Evolutionary conservation across 164 flowering plant genomes (phyloP), one percentile per base, ranked within the genome.

Genomic region (Magnolia kwangsiensis): DNA sequence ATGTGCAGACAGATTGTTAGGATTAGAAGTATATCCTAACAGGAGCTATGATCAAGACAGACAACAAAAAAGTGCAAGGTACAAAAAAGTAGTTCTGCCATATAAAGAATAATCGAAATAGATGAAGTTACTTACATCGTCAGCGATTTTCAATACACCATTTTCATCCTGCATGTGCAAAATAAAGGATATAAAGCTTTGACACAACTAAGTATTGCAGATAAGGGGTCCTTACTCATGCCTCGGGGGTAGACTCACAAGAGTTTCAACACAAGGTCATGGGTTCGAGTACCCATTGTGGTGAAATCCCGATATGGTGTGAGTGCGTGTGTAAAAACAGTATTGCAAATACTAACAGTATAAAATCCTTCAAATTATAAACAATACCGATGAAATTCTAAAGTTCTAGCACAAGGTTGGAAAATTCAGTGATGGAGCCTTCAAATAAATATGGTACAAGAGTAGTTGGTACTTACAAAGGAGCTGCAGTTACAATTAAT

Each of bases 71-170:
- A 50, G 8, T 70, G 45, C 45, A 14, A 69, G 31, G 51, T 11
- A 16, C 16, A 0, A 37, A 9, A 69, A 37, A 7, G 11, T 24
- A 11, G 20, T 27, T 27, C 49, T 18, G 24, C 49, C 21, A 6
- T 13, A 18, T 20, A 18, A 69, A 69, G 29, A 27, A 69, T 69
- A 29, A 31, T 5, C 50, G 58, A 49, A 14, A 74, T 50, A 14
- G 24, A 13, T 0, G 67, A 23, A 20, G 14, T 58, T 69, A 65
- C 95, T 96, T 92, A 93, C 99, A 83, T 96, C 99, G 76, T 90
- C 97, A 75, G 93, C 98, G 79, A 96, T 92, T 85, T 85, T 87
- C 85, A 92, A 71, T 16, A 21, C 71, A 72, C 97, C 97, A 80
- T 87, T 79, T 8, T 83, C 66, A 79, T 85, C 96, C 99, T 96